Percentiles rank a stretch among this genome's conserved stretches.
phyloP scores from a whole-genome alignment of 1,284 basidiomycete species.

The Cutaneotrichosporon sp. region DNA sequence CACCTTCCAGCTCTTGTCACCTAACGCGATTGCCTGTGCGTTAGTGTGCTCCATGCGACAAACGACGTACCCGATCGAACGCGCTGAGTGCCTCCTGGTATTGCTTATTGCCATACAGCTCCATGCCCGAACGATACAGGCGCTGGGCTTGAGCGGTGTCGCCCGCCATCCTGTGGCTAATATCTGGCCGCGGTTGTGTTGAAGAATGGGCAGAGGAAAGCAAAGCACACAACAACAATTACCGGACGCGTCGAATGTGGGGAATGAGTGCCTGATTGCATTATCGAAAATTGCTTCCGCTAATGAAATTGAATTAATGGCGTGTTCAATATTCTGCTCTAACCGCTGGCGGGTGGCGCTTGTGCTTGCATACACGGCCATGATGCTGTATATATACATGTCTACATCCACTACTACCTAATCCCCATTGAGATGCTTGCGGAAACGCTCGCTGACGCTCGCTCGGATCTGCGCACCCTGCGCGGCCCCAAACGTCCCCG shows the following conservation, averaged over 20 bases:
- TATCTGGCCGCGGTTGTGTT: not conserved
- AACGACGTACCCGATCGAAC: constrained; percentile 22
- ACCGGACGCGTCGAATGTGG: too few species aligned
- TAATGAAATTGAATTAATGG: too few species aligned
- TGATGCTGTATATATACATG: too few species aligned
- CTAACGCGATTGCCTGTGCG: constrained; percentile 28
- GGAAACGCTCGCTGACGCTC: constrained; percentile 21
- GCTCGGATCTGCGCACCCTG: constrained; percentile 10
- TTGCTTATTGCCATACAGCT: constrained; percentile 5
- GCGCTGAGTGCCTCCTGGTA: constrained; percentile 20
- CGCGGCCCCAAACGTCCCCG: constrained; percentile 17
- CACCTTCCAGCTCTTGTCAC: constrained; percentile 18
- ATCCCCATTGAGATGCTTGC: constrained; percentile 17
- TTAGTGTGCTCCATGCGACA: not conserved
- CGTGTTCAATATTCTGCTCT: too few species aligned
- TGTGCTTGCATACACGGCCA: too few species aligned
- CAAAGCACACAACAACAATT: not conserved
- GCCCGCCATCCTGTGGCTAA: not conserved
- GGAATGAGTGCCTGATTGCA: too few species aligned
- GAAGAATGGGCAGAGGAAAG: too few species aligned
- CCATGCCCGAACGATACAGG: constrained; percentile 14
- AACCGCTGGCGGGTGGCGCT: too few species aligned
- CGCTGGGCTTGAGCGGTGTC: constrained; percentile 11
- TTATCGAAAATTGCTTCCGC: too few species aligned
- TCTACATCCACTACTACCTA: too few species aligned